Base-by-base conservation (phyloP, 371 early-diverging fungal genomes). In the Haplosporangium sp. region DNA sequence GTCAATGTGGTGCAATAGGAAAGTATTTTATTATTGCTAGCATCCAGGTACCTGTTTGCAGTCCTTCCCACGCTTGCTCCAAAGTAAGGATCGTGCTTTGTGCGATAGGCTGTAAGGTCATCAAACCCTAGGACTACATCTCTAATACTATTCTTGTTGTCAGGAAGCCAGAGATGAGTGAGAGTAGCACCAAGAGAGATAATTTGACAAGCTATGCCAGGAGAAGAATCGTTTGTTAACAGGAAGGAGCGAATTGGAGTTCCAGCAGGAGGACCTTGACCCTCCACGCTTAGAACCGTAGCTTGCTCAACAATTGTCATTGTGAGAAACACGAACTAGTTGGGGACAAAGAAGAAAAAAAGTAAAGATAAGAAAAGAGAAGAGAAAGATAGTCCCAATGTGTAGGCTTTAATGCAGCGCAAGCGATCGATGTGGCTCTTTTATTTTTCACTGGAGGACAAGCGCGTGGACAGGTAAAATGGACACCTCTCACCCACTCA, bases 71-170 rank as follows among this genome's bases (percentile, higher is more conserved):
- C 77, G 17, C 73, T 72, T 35, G 84, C 85, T 2, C 89, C 89
- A 73, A 87, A 86, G 67, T 86, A 89, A 8, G 88, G 85, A 40
- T 85, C 74, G 19, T 66, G 57, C 20, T 38, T 52, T 53, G 68
- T 45, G 19, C 63, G 73, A 68, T 85, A 87, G 11, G 82, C 85
- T 4, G 67, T 76, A 15, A 82, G 61, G 38, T 83, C 74, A 62
- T 88, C 88, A 62, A 85, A 90, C 0, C 90, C 90, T 6, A 87
- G 84, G 19, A 87, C 78, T 4, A 88, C 71, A 55, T 88, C 89
- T 3, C 82, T 68, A 13, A 40, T n/a, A 5, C 58, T 17, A 11
- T 76, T 71, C 44, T 67, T 58, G 57, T 45, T 58, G 67, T 84
- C 82, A 40, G 61, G 74, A n/a, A 84, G 83, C 65, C 86, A 64